phyloP scores from a whole-genome alignment of 78 protist species.

The Capsaspora owczarzaki region DNA sequence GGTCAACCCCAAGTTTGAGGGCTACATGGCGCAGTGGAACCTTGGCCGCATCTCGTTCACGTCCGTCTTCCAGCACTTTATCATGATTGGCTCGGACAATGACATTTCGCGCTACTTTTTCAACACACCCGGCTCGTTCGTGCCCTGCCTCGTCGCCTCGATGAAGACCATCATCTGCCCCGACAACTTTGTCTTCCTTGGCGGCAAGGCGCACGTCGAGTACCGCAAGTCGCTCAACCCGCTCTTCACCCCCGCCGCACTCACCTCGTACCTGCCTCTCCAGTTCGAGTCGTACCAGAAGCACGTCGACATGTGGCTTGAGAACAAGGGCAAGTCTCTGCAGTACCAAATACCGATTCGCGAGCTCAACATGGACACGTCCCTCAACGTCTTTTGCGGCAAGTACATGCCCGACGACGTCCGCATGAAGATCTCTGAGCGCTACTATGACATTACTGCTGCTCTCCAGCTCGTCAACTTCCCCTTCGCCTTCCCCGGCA shows the following conservation, averaged over 20 bases:
- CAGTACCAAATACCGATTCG: constrained; percentile 35
- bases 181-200: constrained; percentile 46
- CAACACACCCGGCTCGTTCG: constrained; percentile 25
- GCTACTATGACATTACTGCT: constrained; percentile 45
- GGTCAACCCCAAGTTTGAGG: constrained; percentile 43
- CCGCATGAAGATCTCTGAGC: constrained; percentile 35
- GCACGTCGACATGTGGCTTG: constrained; percentile 36
- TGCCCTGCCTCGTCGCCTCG: constrained; percentile 22
- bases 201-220: constrained; percentile 48
- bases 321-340: constrained; percentile 8
- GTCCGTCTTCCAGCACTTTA: constrained; percentile 34
- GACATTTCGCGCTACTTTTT: constrained; percentile 43
- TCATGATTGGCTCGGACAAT: constrained; percentile 39
- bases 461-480: constrained; percentile 51
- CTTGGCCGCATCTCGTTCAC: constrained; percentile 55
- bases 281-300: constrained; percentile 34
- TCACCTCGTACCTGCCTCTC: constrained; percentile 46
- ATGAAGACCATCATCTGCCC: constrained; percentile 47
- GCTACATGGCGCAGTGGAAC: constrained; percentile 42
- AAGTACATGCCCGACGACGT: constrained; percentile 9
- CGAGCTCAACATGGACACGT: constrained; percentile 46
- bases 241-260: constrained; percentile 55
- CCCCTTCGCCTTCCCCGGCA: constrained; percentile 52
- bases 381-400: constrained; percentile 59
- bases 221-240: constrained; percentile 44